Evolutionary conservation across 495 filamentous ascomycete genomes (phyloP), one percentile per base, ranked within the genome.

Genomic region (Podospora anserina): DNA sequence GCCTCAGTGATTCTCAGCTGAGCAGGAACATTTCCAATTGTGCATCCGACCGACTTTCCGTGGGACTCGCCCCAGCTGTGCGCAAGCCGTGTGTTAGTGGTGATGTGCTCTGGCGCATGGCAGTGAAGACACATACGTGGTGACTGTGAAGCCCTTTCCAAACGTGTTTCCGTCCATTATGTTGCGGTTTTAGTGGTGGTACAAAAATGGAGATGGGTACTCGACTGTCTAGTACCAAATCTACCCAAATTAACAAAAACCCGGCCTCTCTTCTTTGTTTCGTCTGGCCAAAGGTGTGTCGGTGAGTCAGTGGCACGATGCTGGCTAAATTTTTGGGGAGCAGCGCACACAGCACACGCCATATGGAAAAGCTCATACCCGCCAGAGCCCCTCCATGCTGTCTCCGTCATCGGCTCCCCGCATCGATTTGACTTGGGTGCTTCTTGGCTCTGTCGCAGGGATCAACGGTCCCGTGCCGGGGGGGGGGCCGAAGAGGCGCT

Each of bases 21-120:
- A 0, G 95, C 93, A 7, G 95, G 95, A 75, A 87, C 90, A 63
- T 92, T 92, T 77, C 96, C 92, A 79, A 96, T 87, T 62, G 95
- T 94, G 78, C 90, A 93, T 78, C 91, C 91, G 73, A 96, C 92
- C n/a, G 92, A 94, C 74, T 87, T 88, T 81, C 92, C 94, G 80
- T 96, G 92, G 56, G 91, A 94, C 82, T 96, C 92, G 77, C 92
- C 92, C 81, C 93, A 93, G 77, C 92, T 94, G 66, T 2, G 66
- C 4, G 27, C 62, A 61, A 68, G 30, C 9, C 13, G 61, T 66
- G 76, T 68, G 65, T 68, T 60, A 26, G 53, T 69, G 1, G 18
- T 34, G 53, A 19, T 44, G 56, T 44, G 2, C 3, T 4, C 26
- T 6, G 23, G 65, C 39, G 39, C 39, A 49, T 44, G 49, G 62